Evolutionary conservation across 1,284 basidiomycete species (phyloP).

Genomic region (Leccinum pallidistipes): DNA sequence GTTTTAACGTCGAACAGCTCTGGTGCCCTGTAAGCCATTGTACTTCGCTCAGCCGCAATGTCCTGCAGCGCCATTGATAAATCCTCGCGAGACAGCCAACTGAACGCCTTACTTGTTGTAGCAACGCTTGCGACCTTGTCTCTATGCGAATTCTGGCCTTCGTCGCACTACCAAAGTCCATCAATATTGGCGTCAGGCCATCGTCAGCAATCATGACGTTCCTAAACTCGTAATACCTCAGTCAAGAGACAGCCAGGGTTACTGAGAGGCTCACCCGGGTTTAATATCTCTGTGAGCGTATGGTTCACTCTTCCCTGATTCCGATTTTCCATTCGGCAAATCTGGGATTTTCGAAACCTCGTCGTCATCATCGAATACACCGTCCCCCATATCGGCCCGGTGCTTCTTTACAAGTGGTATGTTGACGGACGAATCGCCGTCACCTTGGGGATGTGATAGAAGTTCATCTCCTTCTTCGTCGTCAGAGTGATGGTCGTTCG

Average conservation of each 20-base stretch:
- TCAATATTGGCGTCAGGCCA: constrained; percentile 82
- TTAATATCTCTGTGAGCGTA: constrained; percentile 98
- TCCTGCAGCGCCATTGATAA: constrained; percentile 52
- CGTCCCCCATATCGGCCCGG: constrained; percentile 50
- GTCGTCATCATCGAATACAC: constrained; percentile 77
- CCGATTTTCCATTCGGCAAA: constrained; percentile 35
- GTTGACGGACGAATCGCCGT: constrained; percentile 45
- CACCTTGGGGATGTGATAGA: constrained; percentile 70
- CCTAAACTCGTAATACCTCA: constrained; percentile 40
- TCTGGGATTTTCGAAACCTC: constrained; percentile 48
- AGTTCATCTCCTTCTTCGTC: constrained; percentile 53
- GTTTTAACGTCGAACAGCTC: constrained; percentile 97
- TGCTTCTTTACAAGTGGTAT: constrained; percentile 54
- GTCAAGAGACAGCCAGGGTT: background rate
- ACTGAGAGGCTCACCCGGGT: constrained; percentile 69
- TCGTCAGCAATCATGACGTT: constrained; percentile 98
- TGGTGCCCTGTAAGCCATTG: constrained; percentile 95
- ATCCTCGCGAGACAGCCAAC: background rate
- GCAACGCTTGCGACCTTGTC: constrained; percentile 81
- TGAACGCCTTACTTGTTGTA: constrained; percentile 64
- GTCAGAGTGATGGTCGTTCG: constrained; percentile 35
- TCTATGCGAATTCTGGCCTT: constrained; percentile 79
- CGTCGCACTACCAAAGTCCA: constrained; percentile 95
- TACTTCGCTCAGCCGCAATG: constrained; percentile 92
- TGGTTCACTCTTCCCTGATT: constrained; percentile 56